Evolutionary conservation across 2,329 filamentous ascomycete species (phyloP).

Genomic region (Cadophora malorum): DNA sequence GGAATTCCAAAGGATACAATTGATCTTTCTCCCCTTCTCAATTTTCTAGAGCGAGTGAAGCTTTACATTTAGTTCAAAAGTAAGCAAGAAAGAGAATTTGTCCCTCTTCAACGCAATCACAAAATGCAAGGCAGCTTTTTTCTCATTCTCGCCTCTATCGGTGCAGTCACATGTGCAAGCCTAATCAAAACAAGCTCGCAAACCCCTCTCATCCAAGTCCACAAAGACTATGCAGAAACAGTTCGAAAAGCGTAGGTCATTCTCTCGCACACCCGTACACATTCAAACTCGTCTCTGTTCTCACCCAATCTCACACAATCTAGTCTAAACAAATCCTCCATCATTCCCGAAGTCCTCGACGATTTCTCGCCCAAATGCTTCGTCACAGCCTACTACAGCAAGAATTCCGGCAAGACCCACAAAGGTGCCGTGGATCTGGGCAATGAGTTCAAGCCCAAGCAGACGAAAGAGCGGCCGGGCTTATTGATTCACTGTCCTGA

Average conservation of each 20-base stretch:
- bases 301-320: background rate
- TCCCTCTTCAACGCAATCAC: background rate
- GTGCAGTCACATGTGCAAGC: conserved; percentile 1
- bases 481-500: conserved; percentile 44
- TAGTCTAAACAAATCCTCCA: conserved; percentile 34
- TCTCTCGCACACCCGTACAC: background rate
- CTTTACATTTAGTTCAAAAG: background rate
- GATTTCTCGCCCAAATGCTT: conserved; percentile 60
- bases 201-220: conserved; percentile 32
- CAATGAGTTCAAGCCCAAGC: conserved; percentile 44
- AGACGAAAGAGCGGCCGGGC: conserved; percentile 41
- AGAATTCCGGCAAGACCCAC: conserved; percentile 30
- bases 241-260: conserved; percentile 21
- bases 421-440: conserved; percentile 54
- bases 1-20: background rate
- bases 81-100: background rate
- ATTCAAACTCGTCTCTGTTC: conserved; percentile 27
- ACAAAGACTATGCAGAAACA: conserved; percentile 34
- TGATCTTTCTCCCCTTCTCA: background rate
- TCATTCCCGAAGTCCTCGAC: conserved; percentile 55
- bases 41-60: background rate
- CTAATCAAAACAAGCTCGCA: conserved; percentile 17
- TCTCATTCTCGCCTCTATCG: conserved; percentile 1
- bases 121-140: conserved; percentile 18
- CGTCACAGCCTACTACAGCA: conserved; percentile 55